Evolutionary conservation across 768 basidiomycete genomes (phyloP).

Genomic region (Serpula lacrymans): DNA sequence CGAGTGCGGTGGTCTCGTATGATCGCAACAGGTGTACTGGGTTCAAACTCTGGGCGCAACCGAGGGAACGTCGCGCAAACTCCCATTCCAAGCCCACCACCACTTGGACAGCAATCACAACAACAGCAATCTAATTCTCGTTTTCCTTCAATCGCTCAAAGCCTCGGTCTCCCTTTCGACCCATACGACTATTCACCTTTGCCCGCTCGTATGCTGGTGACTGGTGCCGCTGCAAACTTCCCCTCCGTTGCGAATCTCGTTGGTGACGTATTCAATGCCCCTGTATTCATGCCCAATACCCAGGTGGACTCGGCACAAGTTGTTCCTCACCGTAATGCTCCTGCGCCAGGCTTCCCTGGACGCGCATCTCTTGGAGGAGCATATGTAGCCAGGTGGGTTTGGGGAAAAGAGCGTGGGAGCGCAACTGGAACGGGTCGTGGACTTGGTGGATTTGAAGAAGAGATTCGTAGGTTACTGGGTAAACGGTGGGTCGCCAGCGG

Average conservation of each 20-base stretch:
- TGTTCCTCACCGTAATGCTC: slow-evolving; percentile 68
- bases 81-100: slow-evolving; percentile 22
- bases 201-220: slow-evolving; percentile 64
- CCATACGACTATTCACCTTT: slow-evolving; percentile 70
- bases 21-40: slow-evolving; percentile 65
- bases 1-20: slow-evolving; percentile 80
- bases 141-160: slow-evolving; percentile 34
- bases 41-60: slow-evolving; percentile 31
- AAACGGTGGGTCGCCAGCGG: slow-evolving; percentile 73
- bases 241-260: slow-evolving; percentile 77
- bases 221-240: slow-evolving; percentile 82
- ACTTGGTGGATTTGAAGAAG: slow-evolving; percentile 73
- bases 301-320: slow-evolving; percentile 78
- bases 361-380: slow-evolving; percentile 72
- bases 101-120: slow-evolving; percentile 2
- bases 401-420: slow-evolving; percentile 59
- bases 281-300: slow-evolving; percentile 69
- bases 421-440: slow-evolving; percentile 25
- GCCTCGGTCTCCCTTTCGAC: slow-evolving; percentile 69
- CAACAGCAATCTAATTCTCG: slow-evolving; percentile 10
- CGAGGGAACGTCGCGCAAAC: slow-evolving; percentile 29
- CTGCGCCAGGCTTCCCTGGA: slow-evolving; percentile 63
- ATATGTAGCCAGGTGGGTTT: slow-evolving; percentile 83
- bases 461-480: slow-evolving; percentile 64
- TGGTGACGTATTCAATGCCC: slow-evolving; percentile 80